Evolutionary conservation across 495 filamentous ascomycete species (phyloP).

Genomic region (Neurospora cerealis): DNA sequence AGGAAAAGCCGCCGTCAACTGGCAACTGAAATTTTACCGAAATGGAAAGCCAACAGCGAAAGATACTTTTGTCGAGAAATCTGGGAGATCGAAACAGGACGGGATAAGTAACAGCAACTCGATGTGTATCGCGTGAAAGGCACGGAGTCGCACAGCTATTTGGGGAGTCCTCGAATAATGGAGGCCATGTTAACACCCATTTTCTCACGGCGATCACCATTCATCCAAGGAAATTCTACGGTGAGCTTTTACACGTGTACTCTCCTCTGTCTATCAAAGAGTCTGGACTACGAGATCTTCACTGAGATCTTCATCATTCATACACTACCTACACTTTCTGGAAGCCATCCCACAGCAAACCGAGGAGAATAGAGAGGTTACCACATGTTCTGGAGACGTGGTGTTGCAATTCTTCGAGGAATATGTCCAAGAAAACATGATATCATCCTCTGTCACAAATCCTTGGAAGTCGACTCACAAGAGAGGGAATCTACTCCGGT

Average conservation of each 20-base stretch:
- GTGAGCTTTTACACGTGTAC: not conserved
- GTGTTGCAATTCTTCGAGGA: not conserved
- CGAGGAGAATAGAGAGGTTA: not conserved
- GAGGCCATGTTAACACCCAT: not conserved
- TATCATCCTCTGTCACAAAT: not conserved
- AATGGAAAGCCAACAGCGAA: not conserved
- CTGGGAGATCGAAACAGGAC: not conserved
- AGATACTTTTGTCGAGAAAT: not conserved
- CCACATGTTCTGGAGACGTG: not conserved
- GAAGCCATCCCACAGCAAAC: not conserved
- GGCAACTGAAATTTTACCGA: not conserved
- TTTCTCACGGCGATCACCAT: not conserved
- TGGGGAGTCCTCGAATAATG: not conserved
- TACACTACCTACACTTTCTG: not conserved
- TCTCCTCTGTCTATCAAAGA: not conserved
- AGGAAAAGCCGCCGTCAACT: not conserved
- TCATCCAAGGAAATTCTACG: not conserved
- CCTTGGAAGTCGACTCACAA: not conserved
- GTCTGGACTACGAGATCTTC: not conserved
- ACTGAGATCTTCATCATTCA: not conserved
- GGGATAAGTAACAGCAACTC: not conserved
- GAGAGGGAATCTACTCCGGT: not conserved
- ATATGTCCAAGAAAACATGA: not conserved
- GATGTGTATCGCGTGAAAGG: not conserved
- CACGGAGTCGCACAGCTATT: not conserved